Percentiles rank a stretch among this genome's conserved stretches.
Conservation (phyloP, 2,329 filamentous ascomycete species). For the Fusarium coicis region DNA sequence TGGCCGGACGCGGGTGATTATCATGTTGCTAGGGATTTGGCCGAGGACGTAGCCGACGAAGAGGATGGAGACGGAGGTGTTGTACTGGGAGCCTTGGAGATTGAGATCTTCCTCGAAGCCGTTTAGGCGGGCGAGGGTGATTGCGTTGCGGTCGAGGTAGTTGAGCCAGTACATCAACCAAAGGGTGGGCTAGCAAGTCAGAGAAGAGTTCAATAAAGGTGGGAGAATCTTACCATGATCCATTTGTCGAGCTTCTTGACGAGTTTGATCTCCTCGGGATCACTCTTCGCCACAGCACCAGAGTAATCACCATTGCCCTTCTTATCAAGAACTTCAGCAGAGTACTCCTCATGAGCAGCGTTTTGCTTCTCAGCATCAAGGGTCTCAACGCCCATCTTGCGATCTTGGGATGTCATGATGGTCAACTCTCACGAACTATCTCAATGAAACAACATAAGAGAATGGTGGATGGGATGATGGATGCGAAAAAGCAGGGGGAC, state of each 20-base stretch:
- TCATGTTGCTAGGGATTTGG: conserved; percentile 54
- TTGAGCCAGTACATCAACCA: conserved; percentile 56
- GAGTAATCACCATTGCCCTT: conserved; percentile 35
- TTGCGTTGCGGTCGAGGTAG: conserved; percentile 63
- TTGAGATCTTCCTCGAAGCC: conserved; percentile 64
- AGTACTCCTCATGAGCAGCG: conserved; percentile 32
- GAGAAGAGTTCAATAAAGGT: neutral
- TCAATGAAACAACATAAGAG: neutral
- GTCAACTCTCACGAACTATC: neutral
- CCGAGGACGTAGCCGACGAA: conserved; percentile 51
- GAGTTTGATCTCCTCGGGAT: conserved; percentile 34
- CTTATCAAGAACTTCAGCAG: conserved; percentile 32
- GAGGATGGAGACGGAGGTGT: conserved; percentile 50
- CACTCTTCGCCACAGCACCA: conserved; percentile 34
- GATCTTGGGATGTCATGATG: conserved; percentile 19
- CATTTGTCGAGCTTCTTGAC: conserved; percentile 35
- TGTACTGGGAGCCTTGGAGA: conserved; percentile 53
- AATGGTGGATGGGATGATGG: neutral
- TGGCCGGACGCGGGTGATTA: conserved; percentile 55
- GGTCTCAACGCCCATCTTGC: conserved; percentile 12
- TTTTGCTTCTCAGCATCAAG: conserved; percentile 35
- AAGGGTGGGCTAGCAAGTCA: conserved; percentile 45
- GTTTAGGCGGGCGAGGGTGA: conserved; percentile 66
- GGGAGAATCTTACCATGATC: conserved; percentile 26
- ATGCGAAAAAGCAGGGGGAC: conserved; percentile 2